These are phyloP conservation scores for Panellus pusillus DNA, from an alignment of 768 basidiomycete genomes.

Conservation along the genomic window DNA sequence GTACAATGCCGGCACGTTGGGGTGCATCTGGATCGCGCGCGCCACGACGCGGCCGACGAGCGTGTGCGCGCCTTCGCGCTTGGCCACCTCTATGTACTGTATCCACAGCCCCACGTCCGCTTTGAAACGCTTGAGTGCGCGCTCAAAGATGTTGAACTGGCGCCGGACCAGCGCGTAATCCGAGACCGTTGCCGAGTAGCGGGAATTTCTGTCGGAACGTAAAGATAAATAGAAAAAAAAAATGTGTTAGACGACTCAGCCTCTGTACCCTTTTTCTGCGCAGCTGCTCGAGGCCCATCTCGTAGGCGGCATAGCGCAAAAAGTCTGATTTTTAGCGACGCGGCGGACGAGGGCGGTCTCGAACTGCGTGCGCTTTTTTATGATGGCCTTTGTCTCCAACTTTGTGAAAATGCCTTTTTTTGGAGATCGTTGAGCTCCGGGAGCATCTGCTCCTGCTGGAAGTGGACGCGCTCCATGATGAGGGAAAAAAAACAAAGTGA, in stretches of 20 bases:
- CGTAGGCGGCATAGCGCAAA: constrained; percentile 88
- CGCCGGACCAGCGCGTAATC: constrained; percentile 83
- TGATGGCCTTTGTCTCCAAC: constrained; percentile 84
- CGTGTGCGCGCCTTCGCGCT: constrained; percentile 74
- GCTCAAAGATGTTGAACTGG: constrained; percentile 88
- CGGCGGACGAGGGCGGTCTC: constrained; percentile 84
- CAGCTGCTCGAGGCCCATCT: constrained; percentile 84
- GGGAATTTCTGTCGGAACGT: constrained; percentile 34
- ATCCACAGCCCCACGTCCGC: constrained; percentile 85
- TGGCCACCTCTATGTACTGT: constrained; percentile 84
- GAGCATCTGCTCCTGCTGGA: constrained; percentile 96
- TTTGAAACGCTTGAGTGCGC: constrained; percentile 87
- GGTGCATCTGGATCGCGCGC: constrained; percentile 85
- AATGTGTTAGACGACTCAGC: constrained; percentile 49
- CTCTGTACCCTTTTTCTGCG: constrained; percentile 73
- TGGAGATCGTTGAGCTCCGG: constrained; percentile 91
- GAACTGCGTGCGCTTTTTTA: constrained; percentile 80
- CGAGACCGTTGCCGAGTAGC: constrained; percentile 36
- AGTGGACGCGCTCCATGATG: constrained; percentile 90
- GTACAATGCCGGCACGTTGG: constrained; percentile 73
- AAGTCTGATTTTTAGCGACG: constrained; percentile 82
- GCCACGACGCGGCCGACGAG: constrained; percentile 83
- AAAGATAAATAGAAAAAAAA: neutral
- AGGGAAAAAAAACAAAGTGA: neutral
- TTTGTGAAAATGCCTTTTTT: constrained; percentile 82